Conservation (phyloP, 1,139 yeast species). For the Nakaseomyces sp. region DNA sequence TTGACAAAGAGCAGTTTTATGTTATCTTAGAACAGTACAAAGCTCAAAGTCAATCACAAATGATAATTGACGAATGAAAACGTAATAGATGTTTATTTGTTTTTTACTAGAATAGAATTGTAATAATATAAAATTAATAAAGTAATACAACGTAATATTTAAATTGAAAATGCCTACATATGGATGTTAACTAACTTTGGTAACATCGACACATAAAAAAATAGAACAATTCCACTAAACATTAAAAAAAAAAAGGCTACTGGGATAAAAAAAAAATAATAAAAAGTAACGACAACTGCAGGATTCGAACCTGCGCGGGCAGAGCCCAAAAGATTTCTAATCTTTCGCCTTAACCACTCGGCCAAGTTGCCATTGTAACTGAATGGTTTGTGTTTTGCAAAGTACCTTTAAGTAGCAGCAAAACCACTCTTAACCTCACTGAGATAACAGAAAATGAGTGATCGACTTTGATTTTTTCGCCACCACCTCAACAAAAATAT, state of each 20-base stretch:
- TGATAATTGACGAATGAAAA: neutral
- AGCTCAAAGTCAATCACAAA: neutral
- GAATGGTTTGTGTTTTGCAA: too few relatives aligned
- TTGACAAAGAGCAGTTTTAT: conserved; percentile 13
- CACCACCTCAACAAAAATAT: too few relatives aligned
- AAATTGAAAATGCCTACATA: neutral
- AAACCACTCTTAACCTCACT: too few relatives aligned
- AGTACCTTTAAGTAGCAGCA: too few relatives aligned
- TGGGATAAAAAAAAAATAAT: neutral
- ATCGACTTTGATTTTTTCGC: too few relatives aligned
- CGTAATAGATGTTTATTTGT: neutral
- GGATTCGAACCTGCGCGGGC: conserved; percentile 36
- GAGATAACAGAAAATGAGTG: too few relatives aligned
- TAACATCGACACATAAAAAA: too few relatives aligned
- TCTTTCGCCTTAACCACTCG: conserved; percentile 50
- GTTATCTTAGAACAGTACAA: neutral
- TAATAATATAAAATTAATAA: neutral
- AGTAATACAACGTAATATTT: too few relatives aligned
- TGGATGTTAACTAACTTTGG: too few relatives aligned
- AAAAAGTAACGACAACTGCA: conserved; percentile 32
- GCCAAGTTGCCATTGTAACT: conserved; percentile 37
- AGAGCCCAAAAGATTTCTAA: conserved; percentile 44
- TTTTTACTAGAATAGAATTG: neutral
- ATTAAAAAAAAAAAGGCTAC: conserved; percentile 3
- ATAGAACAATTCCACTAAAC: neutral